Conservation (phyloP, 352 stramenopile species). For the Phytophthora litchii region DNA sequence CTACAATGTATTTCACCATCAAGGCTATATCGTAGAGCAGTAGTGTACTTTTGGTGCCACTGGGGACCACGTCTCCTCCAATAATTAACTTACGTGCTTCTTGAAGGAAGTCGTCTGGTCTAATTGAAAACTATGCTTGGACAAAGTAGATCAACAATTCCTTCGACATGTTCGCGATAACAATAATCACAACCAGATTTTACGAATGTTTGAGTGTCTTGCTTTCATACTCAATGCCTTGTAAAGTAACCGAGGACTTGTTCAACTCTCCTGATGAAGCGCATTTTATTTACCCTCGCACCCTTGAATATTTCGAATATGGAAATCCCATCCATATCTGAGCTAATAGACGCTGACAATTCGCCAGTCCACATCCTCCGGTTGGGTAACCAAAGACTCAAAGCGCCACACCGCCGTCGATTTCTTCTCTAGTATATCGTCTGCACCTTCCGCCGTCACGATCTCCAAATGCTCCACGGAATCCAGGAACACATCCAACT, state of each 20-base stretch:
- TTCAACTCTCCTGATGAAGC: not conserved
- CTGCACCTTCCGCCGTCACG: conserved; percentile 25
- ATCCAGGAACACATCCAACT: conserved; percentile 46
- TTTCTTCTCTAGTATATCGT: conserved; percentile 42
- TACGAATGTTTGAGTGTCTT: not conserved
- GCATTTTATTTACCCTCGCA: conserved; percentile 5
- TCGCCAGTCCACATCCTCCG: conserved; percentile 59
- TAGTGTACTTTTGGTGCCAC: too few species aligned
- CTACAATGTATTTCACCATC: too few species aligned
- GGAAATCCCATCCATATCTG: not conserved
- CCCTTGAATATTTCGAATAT: not conserved
- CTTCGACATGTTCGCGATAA: too few species aligned
- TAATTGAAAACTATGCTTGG: too few species aligned
- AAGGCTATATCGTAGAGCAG: too few species aligned
- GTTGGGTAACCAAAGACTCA: conserved; percentile 54
- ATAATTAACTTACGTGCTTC: too few species aligned
- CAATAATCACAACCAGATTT: too few species aligned
- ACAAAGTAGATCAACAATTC: too few species aligned
- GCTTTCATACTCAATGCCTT: not conserved
- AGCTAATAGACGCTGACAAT: conserved; percentile 48
- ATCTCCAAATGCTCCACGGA: conserved; percentile 52
- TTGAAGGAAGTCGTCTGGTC: too few species aligned
- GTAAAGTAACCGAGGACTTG: too few species aligned
- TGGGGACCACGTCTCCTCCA: too few species aligned
- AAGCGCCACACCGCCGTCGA: conserved; percentile 44